These are phyloP conservation scores for Pichia cactophila DNA, from an alignment of 1,139 yeast genomes.

Conservation along the genomic window DNA sequence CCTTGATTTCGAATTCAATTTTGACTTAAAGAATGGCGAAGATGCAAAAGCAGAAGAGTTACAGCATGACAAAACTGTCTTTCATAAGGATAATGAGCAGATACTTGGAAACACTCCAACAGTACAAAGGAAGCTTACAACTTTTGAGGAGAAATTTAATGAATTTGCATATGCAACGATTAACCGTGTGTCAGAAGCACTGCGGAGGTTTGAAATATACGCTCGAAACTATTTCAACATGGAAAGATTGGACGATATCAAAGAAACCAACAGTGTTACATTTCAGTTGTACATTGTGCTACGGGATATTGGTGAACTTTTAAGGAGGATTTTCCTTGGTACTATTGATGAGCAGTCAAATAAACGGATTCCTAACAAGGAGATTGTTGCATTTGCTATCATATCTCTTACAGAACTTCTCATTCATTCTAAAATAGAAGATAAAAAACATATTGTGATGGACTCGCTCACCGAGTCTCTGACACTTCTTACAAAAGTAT, in stretches of 20 bases:
- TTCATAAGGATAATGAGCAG: slow-evolving; percentile 5
- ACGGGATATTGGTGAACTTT: slow-evolving; percentile 1
- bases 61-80: slow-evolving; percentile 8
- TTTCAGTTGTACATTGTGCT: slow-evolving; percentile 1
- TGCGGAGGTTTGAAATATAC: slow-evolving; percentile 21
- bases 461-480: slow-evolving; percentile 51
- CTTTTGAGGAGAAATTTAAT: slow-evolving; percentile 4
- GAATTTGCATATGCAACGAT: neutral
- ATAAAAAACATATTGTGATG: slow-evolving; percentile 45
- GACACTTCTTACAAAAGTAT: slow-evolving; percentile 52
- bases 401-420: slow-evolving; percentile 51
- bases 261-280: neutral
- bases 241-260: neutral
- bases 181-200: slow-evolving; percentile 14
- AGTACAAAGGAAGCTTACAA: slow-evolving; percentile 1
- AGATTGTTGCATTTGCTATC: slow-evolving; percentile 56
- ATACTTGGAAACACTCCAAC: slow-evolving; percentile 1
- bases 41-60: neutral
- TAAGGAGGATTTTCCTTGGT: slow-evolving; percentile 31
- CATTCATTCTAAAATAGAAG: slow-evolving; percentile 58
- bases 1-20: slow-evolving; percentile 7
- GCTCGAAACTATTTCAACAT: neutral
- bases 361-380: slow-evolving; percentile 50
- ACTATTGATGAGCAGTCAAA: slow-evolving; percentile 51
- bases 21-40: slow-evolving; percentile 1